Evolutionary conservation across 371 early-diverging fungal genomes (phyloP).

Genomic region (Aphelidium insulamus): DNA sequence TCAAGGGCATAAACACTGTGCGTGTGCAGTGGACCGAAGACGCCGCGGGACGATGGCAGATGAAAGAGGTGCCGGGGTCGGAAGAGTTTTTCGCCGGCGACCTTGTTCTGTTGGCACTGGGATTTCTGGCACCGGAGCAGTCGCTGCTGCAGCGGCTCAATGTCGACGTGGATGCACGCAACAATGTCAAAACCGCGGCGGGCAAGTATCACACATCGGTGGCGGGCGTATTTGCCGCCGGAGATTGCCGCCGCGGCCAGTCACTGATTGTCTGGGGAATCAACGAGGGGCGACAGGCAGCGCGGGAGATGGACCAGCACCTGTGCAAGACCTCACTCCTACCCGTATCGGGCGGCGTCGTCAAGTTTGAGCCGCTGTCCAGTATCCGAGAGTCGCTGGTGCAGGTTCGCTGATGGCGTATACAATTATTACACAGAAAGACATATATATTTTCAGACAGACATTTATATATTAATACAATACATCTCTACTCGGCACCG

Average conservation of each 20-base stretch:
- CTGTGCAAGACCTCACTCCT: constrained; percentile 36
- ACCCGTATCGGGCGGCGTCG: constrained; percentile 42
- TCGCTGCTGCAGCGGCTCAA: constrained; percentile 47
- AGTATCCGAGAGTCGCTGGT: too few species aligned
- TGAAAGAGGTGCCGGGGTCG: constrained; percentile 61
- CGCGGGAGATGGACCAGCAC: constrained; percentile 68
- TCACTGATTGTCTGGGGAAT: constrained; percentile 90
- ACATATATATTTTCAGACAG: too few species aligned
- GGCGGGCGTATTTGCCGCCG: constrained; percentile 73
- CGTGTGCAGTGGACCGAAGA: constrained; percentile 82
- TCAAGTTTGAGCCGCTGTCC: too few species aligned
- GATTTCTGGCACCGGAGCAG: constrained; percentile 87
- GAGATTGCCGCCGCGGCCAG: constrained; percentile 90
- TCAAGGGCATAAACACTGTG: constrained; percentile 79
- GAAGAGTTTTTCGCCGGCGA: constrained; percentile 70
- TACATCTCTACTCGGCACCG: too few species aligned
- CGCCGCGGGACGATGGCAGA: constrained; percentile 50
- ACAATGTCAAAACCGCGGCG: constrained; percentile 58
- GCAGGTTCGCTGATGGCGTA: too few species aligned
- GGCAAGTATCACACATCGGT: constrained; percentile 52
- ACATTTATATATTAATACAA: too few species aligned
- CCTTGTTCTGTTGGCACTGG: constrained; percentile 80
- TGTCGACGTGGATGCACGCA: constrained; percentile 35
- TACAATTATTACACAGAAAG: too few species aligned
- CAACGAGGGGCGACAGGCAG: constrained; percentile 87